Evolutionary conservation across 139 green algal genomes (phyloP).

Genomic region (Tetradesmus obliquus): DNA sequence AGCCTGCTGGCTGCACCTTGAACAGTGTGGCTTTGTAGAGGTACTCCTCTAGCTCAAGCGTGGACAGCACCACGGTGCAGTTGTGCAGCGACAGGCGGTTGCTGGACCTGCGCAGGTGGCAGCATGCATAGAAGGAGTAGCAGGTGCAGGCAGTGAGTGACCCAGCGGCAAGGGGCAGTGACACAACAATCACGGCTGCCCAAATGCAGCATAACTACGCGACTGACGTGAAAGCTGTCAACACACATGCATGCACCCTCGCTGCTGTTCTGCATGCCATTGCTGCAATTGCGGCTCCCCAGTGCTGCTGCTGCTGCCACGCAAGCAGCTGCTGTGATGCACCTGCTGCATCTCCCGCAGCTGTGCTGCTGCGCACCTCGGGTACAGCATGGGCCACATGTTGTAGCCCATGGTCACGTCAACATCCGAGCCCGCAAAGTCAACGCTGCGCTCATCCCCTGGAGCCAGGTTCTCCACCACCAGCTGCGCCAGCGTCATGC

Average conservation of each 20-base stretch:
- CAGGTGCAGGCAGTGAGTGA: neutral
- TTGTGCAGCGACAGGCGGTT: constrained; percentile 15
- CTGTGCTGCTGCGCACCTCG: neutral
- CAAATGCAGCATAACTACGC: too few species aligned
- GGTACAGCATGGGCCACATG: constrained; percentile 26
- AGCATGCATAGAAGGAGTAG: neutral
- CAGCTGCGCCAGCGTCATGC: constrained; percentile 18
- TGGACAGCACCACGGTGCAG: constrained; percentile 10
- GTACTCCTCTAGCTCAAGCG: constrained; percentile 12
- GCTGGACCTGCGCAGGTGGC: neutral
- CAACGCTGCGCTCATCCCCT: neutral
- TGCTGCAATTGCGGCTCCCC: neutral
- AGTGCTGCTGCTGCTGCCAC: neutral
- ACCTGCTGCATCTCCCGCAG: neutral
- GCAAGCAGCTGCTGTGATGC: neutral
- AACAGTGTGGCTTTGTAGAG: constrained; percentile 35
- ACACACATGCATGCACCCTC: too few species aligned
- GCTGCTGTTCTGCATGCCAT: neutral
- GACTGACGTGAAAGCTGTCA: too few species aligned
- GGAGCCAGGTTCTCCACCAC: constrained; percentile 36
- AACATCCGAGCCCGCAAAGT: neutral
- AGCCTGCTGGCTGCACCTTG: constrained; percentile 30
- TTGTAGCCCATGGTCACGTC: constrained; percentile 20
- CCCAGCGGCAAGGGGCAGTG: neutral
- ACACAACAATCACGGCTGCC: neutral